phyloP scores from a whole-genome alignment of 1,284 basidiomycete genomes.

The Puccinia hordei region DNA sequence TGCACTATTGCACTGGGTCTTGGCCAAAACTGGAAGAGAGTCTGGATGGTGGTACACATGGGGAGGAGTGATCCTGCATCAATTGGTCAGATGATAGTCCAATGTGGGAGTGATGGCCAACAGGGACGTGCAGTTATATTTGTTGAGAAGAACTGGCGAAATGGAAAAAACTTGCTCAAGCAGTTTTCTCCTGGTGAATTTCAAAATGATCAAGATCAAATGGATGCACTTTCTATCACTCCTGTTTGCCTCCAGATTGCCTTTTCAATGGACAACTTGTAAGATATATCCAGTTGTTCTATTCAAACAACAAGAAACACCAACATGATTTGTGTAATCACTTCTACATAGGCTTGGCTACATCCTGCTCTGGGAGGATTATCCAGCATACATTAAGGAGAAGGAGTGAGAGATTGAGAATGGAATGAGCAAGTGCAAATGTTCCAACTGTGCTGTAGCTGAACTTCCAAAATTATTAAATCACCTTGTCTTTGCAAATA shows the following conservation, averaged over 20 bases:
- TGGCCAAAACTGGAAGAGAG: no score
- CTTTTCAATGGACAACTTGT: conserved; percentile 2
- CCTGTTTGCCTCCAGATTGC: conserved; percentile 9
- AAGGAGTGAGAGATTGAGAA: neutral
- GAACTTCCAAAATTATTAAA: neutral
- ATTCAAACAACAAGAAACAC: neutral
- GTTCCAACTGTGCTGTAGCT: neutral
- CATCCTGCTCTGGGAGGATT: neutral
- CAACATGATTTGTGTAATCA: neutral
- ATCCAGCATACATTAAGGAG: neutral
- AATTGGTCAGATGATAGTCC: conserved; percentile 3
- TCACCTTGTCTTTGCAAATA: neutral
- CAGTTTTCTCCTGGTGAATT: neutral
- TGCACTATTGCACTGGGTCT: no score
- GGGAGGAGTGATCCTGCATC: neutral
- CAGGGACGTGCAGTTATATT: no score
- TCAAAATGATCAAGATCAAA: conserved; percentile 8
- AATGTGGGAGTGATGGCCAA: neutral
- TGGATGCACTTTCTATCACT: conserved; percentile 9
- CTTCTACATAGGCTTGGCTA: neutral
- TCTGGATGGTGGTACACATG: no score
- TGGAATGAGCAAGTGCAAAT: neutral
- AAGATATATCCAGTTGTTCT: neutral
- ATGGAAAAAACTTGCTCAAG: neutral
- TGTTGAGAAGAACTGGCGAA: neutral